Evolutionary conservation across 495 filamentous ascomycete species (phyloP).

Genomic region (Sabuloglossum arenarium): DNA sequence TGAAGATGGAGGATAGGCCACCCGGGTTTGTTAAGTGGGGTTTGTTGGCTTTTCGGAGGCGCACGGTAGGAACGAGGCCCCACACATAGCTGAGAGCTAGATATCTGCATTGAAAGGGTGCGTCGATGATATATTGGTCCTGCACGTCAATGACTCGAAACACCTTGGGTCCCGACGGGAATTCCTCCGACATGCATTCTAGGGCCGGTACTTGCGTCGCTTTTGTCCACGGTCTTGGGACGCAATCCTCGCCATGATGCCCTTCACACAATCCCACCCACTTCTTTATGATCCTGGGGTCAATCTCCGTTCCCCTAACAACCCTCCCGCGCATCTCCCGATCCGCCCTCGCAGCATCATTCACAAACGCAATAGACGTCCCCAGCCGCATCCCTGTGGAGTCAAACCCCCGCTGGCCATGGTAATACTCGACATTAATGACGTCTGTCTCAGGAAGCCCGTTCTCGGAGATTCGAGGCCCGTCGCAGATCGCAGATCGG

Average conservation of each 20-base stretch:
- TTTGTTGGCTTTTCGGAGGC: not conserved
- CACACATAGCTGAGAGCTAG: slow-evolving; percentile 9
- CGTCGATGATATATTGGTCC: not conserved
- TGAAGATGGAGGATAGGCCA: not conserved
- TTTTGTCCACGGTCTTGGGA: not conserved
- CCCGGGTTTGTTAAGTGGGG: not conserved
- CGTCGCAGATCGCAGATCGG: not conserved
- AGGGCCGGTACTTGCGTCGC: not conserved
- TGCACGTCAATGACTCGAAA: not conserved
- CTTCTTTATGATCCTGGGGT: not conserved
- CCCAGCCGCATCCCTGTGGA: not conserved
- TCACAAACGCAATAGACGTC: not conserved
- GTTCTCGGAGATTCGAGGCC: not conserved
- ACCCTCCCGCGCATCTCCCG: not conserved
- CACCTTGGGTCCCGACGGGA: not conserved
- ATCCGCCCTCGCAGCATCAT: not conserved
- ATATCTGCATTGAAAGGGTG: not conserved
- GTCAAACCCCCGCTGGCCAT: not conserved
- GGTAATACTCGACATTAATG: not conserved
- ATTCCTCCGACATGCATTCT: not conserved
- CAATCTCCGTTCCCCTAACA: not conserved
- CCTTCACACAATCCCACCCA: not conserved
- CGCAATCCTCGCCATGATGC: not conserved
- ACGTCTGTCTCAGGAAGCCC: not conserved
- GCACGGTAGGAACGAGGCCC: slow-evolving; percentile 1